Percentiles rank a stretch among this genome's conserved stretches.
These are phyloP conservation scores for Septoria linicola DNA, from an alignment of 2,329 filamentous ascomycete genomes.

Conservation along the genomic window DNA sequence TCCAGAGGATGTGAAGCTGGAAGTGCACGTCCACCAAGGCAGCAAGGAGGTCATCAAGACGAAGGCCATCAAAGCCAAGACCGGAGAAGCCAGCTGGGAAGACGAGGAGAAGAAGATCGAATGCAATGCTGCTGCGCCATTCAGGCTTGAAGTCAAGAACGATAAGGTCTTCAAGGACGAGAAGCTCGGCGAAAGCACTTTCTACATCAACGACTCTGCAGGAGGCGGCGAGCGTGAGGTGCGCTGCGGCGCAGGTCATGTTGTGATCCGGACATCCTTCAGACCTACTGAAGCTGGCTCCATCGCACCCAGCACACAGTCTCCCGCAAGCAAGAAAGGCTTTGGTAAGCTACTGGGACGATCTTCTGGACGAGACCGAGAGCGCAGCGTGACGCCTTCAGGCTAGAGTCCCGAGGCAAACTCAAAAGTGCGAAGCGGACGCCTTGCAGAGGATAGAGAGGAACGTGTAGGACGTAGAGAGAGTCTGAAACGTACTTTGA, in stretches of 20 bases:
- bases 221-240: constrained; percentile 67
- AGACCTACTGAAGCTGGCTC: constrained; percentile 30
- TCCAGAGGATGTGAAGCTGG: constrained; percentile 45
- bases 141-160: constrained; percentile 81
- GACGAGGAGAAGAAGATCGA: constrained; percentile 57
- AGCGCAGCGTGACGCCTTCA: constrained; percentile 37
- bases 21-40: constrained; percentile 43
- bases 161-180: constrained; percentile 83
- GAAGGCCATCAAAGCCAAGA: constrained; percentile 75
- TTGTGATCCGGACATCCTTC: constrained; percentile 48
- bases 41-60: constrained; percentile 85
- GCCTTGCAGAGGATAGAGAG: neutral
- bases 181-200: constrained; percentile 79
- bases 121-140: constrained; percentile 79
- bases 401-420: constrained; percentile 23
- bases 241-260: constrained; percentile 74
- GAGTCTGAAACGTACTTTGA: constrained; percentile 10
- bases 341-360: constrained; percentile 32
- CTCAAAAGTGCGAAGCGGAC: neutral
- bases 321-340: constrained; percentile 26
- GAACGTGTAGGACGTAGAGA: constrained; percentile 4
- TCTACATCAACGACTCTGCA: constrained; percentile 82
- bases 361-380: constrained; percentile 20
- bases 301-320: constrained; percentile 18
- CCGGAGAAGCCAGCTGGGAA: constrained; percentile 67